Conservation (phyloP, 345 rosid species). For the Boechera retrofracta region DNA sequence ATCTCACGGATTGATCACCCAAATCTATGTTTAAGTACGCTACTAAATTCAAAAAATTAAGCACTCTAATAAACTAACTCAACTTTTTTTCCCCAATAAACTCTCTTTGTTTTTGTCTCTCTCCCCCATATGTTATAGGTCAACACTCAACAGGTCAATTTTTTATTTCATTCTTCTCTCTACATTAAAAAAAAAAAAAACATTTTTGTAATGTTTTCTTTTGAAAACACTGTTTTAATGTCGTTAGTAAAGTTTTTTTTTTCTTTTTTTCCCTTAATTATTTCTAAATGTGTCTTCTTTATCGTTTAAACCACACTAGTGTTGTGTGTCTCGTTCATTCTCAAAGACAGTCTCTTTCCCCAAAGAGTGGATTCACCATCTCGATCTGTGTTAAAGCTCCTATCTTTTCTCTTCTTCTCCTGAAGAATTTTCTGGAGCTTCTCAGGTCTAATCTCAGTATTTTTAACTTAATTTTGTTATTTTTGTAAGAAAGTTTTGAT, state of each 20-base stretch:
- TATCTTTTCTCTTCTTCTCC: constrained; percentile 26
- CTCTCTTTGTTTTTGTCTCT: background rate
- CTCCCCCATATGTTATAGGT: constrained; percentile 10
- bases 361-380: constrained; percentile 40
- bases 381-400: constrained; percentile 45
- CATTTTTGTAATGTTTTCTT: background rate
- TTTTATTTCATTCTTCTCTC: constrained; percentile 18
- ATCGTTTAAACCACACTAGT: constrained; percentile 40
- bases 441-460: constrained; percentile 30
- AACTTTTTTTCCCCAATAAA: background rate
- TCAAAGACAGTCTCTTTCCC: constrained; percentile 45
- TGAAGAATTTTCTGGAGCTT: constrained; percentile 27
- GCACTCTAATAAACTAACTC: constrained; percentile 10
- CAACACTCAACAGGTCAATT: constrained; percentile 27
- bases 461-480: background rate
- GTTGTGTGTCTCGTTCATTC: constrained; percentile 28
- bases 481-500: background rate
- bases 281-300: constrained; percentile 29
- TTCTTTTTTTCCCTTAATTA: background rate
- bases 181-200: background rate
- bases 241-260: constrained; percentile 31
- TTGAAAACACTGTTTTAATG: constrained; percentile 32
- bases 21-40: constrained; percentile 32
- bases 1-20: constrained; percentile 35
- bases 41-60: constrained; percentile 19